phyloP scores from a whole-genome alignment of 1,139 yeast species.

The Tardiomyces blankii region DNA sequence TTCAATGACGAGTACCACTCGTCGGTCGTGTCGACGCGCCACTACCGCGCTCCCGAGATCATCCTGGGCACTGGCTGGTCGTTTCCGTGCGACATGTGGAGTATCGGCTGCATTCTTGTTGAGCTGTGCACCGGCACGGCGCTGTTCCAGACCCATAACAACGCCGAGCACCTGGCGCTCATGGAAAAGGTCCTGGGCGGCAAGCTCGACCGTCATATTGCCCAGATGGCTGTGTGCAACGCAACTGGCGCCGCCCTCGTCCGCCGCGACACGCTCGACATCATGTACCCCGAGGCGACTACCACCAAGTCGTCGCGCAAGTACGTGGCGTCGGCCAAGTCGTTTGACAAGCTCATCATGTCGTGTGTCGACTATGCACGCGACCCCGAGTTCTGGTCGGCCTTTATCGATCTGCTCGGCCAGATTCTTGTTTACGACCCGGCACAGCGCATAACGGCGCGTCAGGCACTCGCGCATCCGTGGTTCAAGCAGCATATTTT shows the following conservation, averaged over 20 bases:
- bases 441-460: slow-evolving; percentile 58
- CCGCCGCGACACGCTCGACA: slow-evolving; percentile 5
- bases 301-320: slow-evolving; percentile 28
- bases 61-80: slow-evolving; percentile 91
- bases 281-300: slow-evolving; percentile 27
- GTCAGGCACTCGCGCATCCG: slow-evolving; percentile 68
- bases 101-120: slow-evolving; percentile 85
- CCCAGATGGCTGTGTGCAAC: slow-evolving; percentile 17
- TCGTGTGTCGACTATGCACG: slow-evolving; percentile 5
- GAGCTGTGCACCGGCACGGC: slow-evolving; percentile 96
- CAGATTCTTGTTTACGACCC: slow-evolving; percentile 78
- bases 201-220: slow-evolving; percentile 20
- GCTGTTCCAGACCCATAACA: slow-evolving; percentile 87
- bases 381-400: slow-evolving; percentile 32
- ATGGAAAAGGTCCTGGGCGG: slow-evolving; percentile 63
- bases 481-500: slow-evolving; percentile 20
- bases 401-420: slow-evolving; percentile 46
- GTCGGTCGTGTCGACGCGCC: slow-evolving; percentile 79
- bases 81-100: slow-evolving; percentile 94
- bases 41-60: slow-evolving; percentile 95
- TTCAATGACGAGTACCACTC: slow-evolving; percentile 93
- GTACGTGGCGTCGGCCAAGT: slow-evolving; percentile 9
- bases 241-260: slow-evolving; percentile 14
- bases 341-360: slow-evolving; percentile 9
- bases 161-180: slow-evolving; percentile 87